These are phyloP conservation scores for Magnusiomyces tetraspermus DNA, from an alignment of 1,139 yeast genomes.

Conservation along the genomic window DNA sequence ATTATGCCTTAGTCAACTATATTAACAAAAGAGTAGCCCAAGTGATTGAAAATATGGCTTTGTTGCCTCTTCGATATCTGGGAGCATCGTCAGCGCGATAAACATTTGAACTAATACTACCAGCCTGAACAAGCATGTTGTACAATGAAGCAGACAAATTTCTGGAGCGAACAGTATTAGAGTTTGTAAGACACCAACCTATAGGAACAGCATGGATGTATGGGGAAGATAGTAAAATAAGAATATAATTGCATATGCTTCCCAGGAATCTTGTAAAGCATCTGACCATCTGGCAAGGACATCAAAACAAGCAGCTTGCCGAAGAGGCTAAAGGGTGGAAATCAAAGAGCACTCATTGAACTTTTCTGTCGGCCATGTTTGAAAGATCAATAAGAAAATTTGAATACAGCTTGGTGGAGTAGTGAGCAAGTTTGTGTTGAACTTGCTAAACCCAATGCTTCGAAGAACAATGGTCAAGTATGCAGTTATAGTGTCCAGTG, in stretches of 20 bases:
- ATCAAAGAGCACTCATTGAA: slow-evolving; percentile 34
- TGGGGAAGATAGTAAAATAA: slow-evolving; percentile 39
- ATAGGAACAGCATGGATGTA: slow-evolving; percentile 49
- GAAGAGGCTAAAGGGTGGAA: slow-evolving; percentile 30
- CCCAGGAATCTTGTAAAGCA: slow-evolving; percentile 41
- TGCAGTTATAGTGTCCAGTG: slow-evolving; percentile 35
- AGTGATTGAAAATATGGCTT: slow-evolving; percentile 36
- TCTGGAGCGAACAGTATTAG: slow-evolving; percentile 50
- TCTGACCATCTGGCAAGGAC: slow-evolving; percentile 45
- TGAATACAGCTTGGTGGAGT: slow-evolving; percentile 41
- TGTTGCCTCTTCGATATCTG: slow-evolving; percentile 45
- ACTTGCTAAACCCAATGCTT: slow-evolving; percentile 47
- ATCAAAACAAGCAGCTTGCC: slow-evolving; percentile 35
- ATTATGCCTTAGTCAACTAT: slow-evolving; percentile 31
- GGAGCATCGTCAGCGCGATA: slow-evolving; percentile 52
- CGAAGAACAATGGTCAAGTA: slow-evolving; percentile 47
- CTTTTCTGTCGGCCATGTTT: slow-evolving; percentile 38
- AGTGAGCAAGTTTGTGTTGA: slow-evolving; percentile 45
- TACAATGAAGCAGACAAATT: slow-evolving; percentile 52
- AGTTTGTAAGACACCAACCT: slow-evolving; percentile 50
- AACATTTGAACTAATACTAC: slow-evolving; percentile 43
- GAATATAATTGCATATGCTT: slow-evolving; percentile 44
- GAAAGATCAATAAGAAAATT: slow-evolving; percentile 34
- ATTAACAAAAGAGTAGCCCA: slow-evolving; percentile 23
- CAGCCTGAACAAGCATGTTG: slow-evolving; percentile 49